Evolutionary conservation across 208 protist species (phyloP).

Genomic region (Naegleria fowleri): DNA sequence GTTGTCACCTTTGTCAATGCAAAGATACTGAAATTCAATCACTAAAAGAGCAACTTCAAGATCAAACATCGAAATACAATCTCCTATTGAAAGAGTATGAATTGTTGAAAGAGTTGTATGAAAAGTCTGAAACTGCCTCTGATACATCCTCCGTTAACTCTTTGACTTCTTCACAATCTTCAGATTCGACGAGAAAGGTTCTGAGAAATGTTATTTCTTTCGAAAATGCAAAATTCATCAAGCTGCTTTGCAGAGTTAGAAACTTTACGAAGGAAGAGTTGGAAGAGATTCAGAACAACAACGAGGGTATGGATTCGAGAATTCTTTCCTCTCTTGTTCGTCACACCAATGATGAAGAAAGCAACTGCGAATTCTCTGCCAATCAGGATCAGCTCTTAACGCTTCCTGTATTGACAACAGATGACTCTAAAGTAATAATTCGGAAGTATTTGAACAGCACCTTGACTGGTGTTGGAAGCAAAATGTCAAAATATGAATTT

Average conservation of each 20-base stretch:
- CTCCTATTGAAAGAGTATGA: neutral
- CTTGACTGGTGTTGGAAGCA: neutral
- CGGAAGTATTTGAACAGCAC: neutral
- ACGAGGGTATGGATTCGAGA: no score
- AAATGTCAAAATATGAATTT: conserved; percentile 1
- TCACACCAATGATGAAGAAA: neutral
- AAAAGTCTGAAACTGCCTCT: neutral
- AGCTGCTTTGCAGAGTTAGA: neutral
- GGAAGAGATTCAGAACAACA: neutral
- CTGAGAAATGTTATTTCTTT: neutral
- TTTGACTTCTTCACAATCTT: neutral
- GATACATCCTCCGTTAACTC: neutral
- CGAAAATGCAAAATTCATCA: neutral
- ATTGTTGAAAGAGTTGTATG: neutral
- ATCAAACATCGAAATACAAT: neutral
- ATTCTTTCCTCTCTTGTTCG: neutral
- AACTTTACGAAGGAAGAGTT: neutral
- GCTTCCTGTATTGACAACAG: neutral
- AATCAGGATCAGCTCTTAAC: no score
- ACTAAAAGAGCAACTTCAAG: neutral
- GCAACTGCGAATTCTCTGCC: neutral
- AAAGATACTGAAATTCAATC: neutral
- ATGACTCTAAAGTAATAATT: neutral
- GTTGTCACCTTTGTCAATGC: neutral
- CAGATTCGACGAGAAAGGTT: neutral